Base-by-base conservation (phyloP, 345 rosid genomes). In the Citrus maxima region DNA sequence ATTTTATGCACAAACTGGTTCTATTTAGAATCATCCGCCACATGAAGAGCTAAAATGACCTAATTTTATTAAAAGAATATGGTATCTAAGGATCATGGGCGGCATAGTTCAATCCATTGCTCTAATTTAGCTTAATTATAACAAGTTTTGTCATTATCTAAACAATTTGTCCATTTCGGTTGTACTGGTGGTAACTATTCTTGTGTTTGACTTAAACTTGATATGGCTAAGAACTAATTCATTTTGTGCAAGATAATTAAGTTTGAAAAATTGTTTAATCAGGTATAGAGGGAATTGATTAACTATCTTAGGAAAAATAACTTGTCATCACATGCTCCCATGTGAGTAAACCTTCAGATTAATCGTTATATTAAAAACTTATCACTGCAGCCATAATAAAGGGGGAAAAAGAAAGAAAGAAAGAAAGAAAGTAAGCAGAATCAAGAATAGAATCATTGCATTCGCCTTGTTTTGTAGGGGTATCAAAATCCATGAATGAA, bases 321-420 rank as follows among this genome's bases (percentile, higher is more conserved):
- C 6, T 54, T 54, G 58, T 4, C n/a, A 55, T 54, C 81, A 77
- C 83, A 80, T 80, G 86, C 69, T 27, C 51, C 75, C 83, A 80
- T 77, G 81, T 80, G 80, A 77, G 65, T 16, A 64, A 75, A 56
- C 60, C 71, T 35, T 60, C 65, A 72, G 34, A 72, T 13, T 67
- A 65, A 32, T 46, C 49, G 58, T 54, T 16, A 19, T 9, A 69
- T 21, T 5, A 59, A 13, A 27, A 77, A 24, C 5, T 18, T 18
- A 4, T 54, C 22, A 18, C 58, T 4, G 58, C 21, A 18, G 22
- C 58, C 10, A 62, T 34, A 19, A n/a, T 30, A 64, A 32, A 9
- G 3, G 68, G 5, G 2, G 19, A 7, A 2, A 2, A 12, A 60
- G 30, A 65, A 32, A 8, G 8, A 2, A 10, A 60, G 30, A 65